phyloP scores from a whole-genome alignment of 805 yeast species.

The Ogataea glucozyma region DNA sequence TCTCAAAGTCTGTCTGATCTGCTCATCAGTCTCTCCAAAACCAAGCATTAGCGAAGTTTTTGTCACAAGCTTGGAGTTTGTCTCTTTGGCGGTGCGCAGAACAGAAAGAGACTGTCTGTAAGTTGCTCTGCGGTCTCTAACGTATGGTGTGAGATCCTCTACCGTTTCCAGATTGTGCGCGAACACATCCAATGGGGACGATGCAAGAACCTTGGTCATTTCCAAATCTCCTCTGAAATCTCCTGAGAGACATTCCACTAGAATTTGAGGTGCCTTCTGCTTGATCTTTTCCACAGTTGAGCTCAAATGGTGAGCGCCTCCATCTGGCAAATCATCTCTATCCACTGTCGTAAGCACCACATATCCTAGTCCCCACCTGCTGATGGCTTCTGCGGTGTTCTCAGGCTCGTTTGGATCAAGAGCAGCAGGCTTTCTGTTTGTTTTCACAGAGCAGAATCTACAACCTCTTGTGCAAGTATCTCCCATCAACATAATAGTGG shows the following conservation, averaged over 20 bases:
- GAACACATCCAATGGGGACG: conserved; percentile 88
- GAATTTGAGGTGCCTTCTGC: conserved; percentile 81
- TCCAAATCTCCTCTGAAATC: conserved; percentile 91
- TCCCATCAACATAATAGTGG: conserved; percentile 96
- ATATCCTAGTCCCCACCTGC: conserved; percentile 97
- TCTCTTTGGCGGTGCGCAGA: conserved; percentile 74
- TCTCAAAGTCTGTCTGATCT: conserved; percentile 68
- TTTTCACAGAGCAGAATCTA: conserved; percentile 95
- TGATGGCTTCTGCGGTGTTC: conserved; percentile 95
- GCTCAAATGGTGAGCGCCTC: conserved; percentile 89
- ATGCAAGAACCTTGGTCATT: conserved; percentile 77
- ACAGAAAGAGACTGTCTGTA: conserved; percentile 85
- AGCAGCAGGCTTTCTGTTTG: conserved; percentile 81
- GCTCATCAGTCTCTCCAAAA: conserved; percentile 93
- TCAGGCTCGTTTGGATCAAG: conserved; percentile 97
- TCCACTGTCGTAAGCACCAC: conserved; percentile 97
- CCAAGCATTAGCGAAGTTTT: conserved; percentile 97
- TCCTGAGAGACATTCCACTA: conserved; percentile 92
- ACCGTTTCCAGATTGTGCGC: conserved; percentile 98
- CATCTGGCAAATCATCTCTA: conserved; percentile 90
- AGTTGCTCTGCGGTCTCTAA: conserved; percentile 95
- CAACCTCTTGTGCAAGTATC: conserved; percentile 99
- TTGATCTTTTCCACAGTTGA: conserved; percentile 85
- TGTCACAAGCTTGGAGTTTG: conserved; percentile 75
- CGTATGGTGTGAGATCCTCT: conserved; percentile 89